Evolutionary conservation across 2,329 filamentous ascomycete genomes (phyloP).

Genomic region (Acephala macrosclerotiorum): DNA sequence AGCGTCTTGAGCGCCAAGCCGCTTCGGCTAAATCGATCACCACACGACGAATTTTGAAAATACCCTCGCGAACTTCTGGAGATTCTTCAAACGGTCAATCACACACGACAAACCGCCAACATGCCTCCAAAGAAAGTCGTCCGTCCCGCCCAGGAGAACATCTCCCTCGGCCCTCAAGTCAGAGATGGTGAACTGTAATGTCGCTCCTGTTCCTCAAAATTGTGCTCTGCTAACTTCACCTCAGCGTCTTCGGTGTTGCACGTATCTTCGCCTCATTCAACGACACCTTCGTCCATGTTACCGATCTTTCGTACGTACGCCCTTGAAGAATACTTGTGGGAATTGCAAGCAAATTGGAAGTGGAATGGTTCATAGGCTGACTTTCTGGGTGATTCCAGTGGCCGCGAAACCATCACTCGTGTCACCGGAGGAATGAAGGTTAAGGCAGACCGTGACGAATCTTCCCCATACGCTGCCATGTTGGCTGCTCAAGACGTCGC

Average conservation of each 20-base stretch:
- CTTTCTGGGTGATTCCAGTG: constrained; percentile 78
- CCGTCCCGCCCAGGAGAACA: constrained; percentile 91
- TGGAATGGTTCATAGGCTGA: constrained; percentile 62
- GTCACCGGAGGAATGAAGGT: constrained; percentile 99
- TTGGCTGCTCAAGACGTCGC: constrained; percentile 99
- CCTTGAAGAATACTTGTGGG: constrained; percentile 32
- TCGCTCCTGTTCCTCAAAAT: no score
- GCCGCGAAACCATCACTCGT: constrained; percentile 99
- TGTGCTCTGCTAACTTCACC: no score
- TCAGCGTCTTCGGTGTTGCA: constrained; percentile 82
- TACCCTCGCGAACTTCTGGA: constrained; percentile 5
- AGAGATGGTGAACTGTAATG: no score
- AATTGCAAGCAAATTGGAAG: constrained; percentile 34
- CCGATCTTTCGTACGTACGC: constrained; percentile 86
- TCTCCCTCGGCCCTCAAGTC: constrained; percentile 96
- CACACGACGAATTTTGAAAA: background rate
- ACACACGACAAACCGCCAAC: constrained; percentile 50
- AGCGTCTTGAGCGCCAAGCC: background rate
- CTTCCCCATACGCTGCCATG: constrained; percentile 99
- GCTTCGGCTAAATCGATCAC: background rate
- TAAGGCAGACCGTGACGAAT: constrained; percentile 99
- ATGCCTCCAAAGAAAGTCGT: constrained; percentile 96
- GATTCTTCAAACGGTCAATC: background rate
- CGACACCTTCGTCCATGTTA: constrained; percentile 88
- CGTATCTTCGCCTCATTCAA: constrained; percentile 81